Evolutionary conservation across 768 basidiomycete genomes (phyloP), one percentile per base, ranked within the genome.

Genomic region (Mycena albidolilacea): DNA sequence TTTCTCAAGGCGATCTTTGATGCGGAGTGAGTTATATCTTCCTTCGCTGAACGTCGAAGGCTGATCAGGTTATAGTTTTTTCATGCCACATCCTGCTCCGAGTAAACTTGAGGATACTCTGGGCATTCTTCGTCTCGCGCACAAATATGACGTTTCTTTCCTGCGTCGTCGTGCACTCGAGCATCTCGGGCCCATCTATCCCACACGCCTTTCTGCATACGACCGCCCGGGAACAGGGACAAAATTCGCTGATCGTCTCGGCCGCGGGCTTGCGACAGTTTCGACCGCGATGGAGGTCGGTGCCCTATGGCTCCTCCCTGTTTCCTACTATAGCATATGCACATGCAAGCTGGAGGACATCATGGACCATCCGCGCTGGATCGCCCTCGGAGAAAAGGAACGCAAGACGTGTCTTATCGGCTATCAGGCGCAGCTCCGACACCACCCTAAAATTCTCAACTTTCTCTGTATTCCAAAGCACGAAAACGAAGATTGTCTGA

Each of bases 141-240:
- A 67, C 17, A 67, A 67, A 59, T 67, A 67, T 30, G 55, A 58
- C 35, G 66, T 67, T 3, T 23, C 41, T 23, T 67, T 23, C 37
- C 52, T 67, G 7, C 41, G 66, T 17, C n/a, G 39, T n/a, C 66
- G 66, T 30, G 54, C 66, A 7, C 43, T 67, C 6, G 66, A 58
- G n/a, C 66, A 67, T 19, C 43, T 67, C 1, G 14, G 14, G 17
- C 9, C 21, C 0, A 10, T 67, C 3, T 59, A 58, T 58, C 66
- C 41, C n/a, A 54, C 39, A 2, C 12, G 10, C 3, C 52, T 54
- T 6, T 15, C 63, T 0, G 55, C 3, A 14, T 57, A 57, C 55
- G 7, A 3, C 21, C 9, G 0, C 4, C n/a, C 7, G 30, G 3
- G 30, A 30, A 30, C 9, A 23, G 1, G 30, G 7, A 14, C 5